Evolutionary conservation across 306 rosid genomes (phyloP), one percentile per base, ranked within the genome.

Genomic region (Bauhinia variegata): DNA sequence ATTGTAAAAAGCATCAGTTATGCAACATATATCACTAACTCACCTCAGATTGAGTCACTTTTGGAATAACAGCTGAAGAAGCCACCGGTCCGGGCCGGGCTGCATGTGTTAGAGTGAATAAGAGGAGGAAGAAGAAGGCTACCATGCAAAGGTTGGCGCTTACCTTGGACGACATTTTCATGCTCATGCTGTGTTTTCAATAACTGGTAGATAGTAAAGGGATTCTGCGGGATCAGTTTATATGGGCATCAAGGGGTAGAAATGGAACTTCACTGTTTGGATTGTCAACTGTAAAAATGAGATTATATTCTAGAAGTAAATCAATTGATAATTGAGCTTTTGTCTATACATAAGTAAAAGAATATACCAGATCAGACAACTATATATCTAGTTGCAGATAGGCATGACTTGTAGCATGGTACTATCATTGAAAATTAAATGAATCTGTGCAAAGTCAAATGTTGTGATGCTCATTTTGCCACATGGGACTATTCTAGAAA

Each of bases 101-200:
- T 42, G 84, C 82, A 18, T 23, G 23, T 47, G 82, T 63, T 72
- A 54, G 62, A 56, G 44, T 72, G 62, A 56, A 62, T 64, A 57
- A 50, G 53, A 82, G 38, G 72, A 79, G 32, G 57, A 81, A 69
- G n/a, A n/a, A n/a, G 63, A 84, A 41, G 11, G 57, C 12, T 15
- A 60, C 19, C 36, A 82, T 37, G 76, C 82, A 78, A 38, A 82
- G 65, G 39, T 54, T 41, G 77, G 65, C 48, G 47, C 72, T 60
- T 63, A 78, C 63, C 73, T 75, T 86, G 30, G 85, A 80, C 17
- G 78, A 63, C 87, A 79, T 80, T 50, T 70, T 83, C 37, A 54
- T 47, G 53, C n/a, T 31, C n/a, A 54, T 76, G 70, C 6, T 23
- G 28, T 23, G 28, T 23, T 78, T 72, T 67, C 39, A 67, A 8